phyloP scores from a whole-genome alignment of 495 filamentous ascomycete species.

The Penicillium taxi region DNA sequence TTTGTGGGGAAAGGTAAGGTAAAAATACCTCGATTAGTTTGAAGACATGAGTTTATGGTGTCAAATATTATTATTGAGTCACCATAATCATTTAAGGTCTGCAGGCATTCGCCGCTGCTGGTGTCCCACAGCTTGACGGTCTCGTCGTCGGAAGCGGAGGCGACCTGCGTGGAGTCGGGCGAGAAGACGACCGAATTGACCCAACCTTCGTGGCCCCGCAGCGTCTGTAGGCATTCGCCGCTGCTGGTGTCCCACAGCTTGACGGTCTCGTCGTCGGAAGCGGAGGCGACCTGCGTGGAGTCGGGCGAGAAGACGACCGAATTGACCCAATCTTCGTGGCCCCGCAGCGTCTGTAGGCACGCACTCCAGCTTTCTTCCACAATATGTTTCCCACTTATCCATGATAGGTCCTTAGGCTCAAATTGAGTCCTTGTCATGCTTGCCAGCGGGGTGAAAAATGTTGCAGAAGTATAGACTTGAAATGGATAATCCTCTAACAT shows the following conservation, averaged over 20 bases:
- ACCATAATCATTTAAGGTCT: no score
- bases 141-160: background rate
- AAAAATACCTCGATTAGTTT: no score
- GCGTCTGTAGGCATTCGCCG: background rate
- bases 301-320: background rate
- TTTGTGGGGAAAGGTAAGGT: no score
- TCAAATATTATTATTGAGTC: no score
- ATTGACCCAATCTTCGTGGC: background rate
- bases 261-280: background rate
- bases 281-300: background rate
- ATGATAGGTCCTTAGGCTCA: background rate
- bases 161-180: background rate
- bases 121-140: background rate
- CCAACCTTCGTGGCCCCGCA: background rate
- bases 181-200: background rate
- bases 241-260: background rate
- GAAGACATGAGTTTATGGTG: no score
- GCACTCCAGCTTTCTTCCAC: background rate
- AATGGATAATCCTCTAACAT: background rate
- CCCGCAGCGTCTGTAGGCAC: background rate
- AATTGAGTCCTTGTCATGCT: background rate
- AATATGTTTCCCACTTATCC: background rate
- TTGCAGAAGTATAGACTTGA: background rate
- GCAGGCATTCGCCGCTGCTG: background rate
- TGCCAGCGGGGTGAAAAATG: background rate